phyloP scores from a whole-genome alignment of 2,329 filamentous ascomycete genomes.

The Claviceps paspali region DNA sequence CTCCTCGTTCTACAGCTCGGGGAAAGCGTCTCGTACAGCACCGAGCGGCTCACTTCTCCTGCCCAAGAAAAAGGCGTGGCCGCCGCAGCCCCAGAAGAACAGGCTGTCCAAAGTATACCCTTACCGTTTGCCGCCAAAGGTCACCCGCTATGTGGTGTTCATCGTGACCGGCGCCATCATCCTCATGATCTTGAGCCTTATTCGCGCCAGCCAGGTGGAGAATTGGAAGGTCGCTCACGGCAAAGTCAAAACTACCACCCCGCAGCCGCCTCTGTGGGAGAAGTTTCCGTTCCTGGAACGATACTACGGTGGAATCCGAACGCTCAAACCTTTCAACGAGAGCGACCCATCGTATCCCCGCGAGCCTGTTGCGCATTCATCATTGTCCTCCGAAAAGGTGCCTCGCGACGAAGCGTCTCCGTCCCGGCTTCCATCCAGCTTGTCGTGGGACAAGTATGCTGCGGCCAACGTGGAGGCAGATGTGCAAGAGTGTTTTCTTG shows the following conservation, averaged over 20 bases:
- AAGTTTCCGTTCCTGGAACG: conserved; percentile 70
- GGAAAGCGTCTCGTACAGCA: conserved; percentile 31
- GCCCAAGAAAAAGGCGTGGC: conserved; percentile 15
- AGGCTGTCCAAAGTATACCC: conserved; percentile 16
- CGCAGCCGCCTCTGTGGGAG: conserved; percentile 63
- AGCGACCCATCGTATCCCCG: conserved; percentile 76
- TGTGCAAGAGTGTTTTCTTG: conserved; percentile 67
- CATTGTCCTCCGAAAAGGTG: conserved; percentile 7
- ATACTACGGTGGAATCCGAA: conserved; percentile 79
- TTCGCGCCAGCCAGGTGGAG: conserved; percentile 57
- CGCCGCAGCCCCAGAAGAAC: conserved; percentile 8
- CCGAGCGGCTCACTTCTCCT: conserved; percentile 29
- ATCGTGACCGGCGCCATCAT: conserved; percentile 53
- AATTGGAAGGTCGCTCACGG: conserved; percentile 46
- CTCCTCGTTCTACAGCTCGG: conserved; percentile 37
- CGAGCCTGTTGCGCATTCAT: conserved; percentile 24
- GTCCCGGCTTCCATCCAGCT: conserved; percentile 10
- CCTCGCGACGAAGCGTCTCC: conserved; percentile 6
- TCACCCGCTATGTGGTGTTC: conserved; percentile 66
- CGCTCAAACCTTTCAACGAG: conserved; percentile 46
- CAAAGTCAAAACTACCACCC: conserved; percentile 26
- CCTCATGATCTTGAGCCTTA: conserved; percentile 61
- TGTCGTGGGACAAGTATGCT: conserved; percentile 20
- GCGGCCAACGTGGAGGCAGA: conserved; percentile 25
- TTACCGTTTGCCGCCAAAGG: conserved; percentile 54